Base-by-base conservation (phyloP, 2,329 filamentous ascomycete genomes). In the Cladophialophora exuberans region DNA sequence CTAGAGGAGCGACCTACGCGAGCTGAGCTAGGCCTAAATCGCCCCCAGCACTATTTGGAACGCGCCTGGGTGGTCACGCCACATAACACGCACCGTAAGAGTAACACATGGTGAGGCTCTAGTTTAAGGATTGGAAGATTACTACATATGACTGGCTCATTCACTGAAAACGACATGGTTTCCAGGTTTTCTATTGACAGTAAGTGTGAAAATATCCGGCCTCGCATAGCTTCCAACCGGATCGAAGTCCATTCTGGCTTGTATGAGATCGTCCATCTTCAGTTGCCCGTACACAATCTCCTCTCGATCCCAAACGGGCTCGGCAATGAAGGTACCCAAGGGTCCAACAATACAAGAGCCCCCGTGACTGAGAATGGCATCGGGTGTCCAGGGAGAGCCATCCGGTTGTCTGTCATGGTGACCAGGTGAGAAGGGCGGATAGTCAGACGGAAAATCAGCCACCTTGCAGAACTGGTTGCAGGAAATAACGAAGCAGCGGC, bases 311-410 rank as follows among this genome's bases (percentile, higher is more conserved):
- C 91, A 96, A 56, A 94, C 76, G 0, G 92, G 91, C 0, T 88
- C 90, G 1, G 84, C 84, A 1, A 96, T 72, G 0, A 93, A 83
- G 11, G 92, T 83, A 0, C 92, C 92, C 31, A 87, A 77, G 0
- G 92, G 91, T 4, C 83, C 86, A 18, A 94, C 77, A 62, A 97
- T 93, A 65, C 84, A 87, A 0, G 89, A 94, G 0, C 92, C 92
- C 18, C 92, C 92, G 9, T 82, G n/a, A 79, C 89, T 15, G 86
- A 69, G 65, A 82, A 90, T 9, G 77, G 76, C 76, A 10, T 68
- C 65, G 0, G 69, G 76, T 18, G 86, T 79, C 83, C 82, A 86
- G 3, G 66, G 68, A 6, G 73, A 73, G 45, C 76, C 76, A 43
- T 76, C 49, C 3, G 39, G 39, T 17, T 52, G 49, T 36, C 49